phyloP scores from a whole-genome alignment of 768 basidiomycete species.

The Mycena crocata region DNA sequence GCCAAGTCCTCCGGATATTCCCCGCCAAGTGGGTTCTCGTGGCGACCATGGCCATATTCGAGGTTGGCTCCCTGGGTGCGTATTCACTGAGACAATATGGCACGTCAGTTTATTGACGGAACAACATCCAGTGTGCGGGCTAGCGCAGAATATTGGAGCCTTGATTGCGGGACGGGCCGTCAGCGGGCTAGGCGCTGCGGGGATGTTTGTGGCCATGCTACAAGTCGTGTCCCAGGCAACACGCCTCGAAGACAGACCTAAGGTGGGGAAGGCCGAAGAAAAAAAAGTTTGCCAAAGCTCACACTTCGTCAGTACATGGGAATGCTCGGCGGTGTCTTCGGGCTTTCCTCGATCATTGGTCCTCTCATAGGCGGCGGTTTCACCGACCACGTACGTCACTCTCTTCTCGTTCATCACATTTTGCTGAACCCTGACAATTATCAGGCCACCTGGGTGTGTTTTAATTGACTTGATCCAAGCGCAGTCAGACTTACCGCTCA shows the following conservation, averaged over 20 bases:
- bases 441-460: conserved; percentile 9
- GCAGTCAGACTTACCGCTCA: not conserved
- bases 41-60: conserved; percentile 15
- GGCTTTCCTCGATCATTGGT: conserved; percentile 32
- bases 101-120: no score
- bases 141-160: conserved; percentile 18
- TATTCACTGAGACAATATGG: no score
- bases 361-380: conserved; percentile 44
- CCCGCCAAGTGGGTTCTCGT: conserved; percentile 23
- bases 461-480: not conserved
- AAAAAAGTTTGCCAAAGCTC: no score
- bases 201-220: conserved; percentile 42
- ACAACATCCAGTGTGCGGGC: conserved; percentile 56
- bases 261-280: no score
- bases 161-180: conserved; percentile 27
- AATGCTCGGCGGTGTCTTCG: conserved; percentile 39
- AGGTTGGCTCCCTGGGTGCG: conserved; percentile 19
- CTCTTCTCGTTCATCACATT: not conserved
- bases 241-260: conserved; percentile 48
- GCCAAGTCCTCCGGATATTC: conserved; percentile 24
- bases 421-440: not conserved
- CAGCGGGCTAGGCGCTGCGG: conserved; percentile 14
- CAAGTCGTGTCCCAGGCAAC: conserved; percentile 46
- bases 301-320: no score
- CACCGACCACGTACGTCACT: conserved; percentile 33